These are phyloP conservation scores for Dothideomycetidae sp. DNA, from an alignment of 2,329 filamentous ascomycete species.

Conservation along the genomic window DNA sequence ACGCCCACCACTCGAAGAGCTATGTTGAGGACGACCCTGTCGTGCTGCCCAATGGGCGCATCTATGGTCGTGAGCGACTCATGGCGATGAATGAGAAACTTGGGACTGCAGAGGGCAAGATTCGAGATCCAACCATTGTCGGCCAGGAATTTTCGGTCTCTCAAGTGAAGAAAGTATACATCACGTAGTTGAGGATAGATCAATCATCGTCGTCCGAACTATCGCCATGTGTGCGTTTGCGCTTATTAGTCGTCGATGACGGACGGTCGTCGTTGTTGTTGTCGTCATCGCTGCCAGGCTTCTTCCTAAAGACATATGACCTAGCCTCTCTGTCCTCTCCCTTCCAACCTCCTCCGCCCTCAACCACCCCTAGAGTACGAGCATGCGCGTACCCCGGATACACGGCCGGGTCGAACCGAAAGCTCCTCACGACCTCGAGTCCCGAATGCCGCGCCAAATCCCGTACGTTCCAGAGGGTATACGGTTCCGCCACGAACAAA, in stretches of 20 bases:
- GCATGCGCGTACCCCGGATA: conserved; percentile 67
- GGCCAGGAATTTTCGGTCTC: conserved; percentile 50
- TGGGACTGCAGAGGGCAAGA: conserved; percentile 48
- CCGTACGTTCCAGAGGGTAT: conserved; percentile 86
- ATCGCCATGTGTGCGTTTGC: conserved; percentile 10
- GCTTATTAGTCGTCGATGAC: conserved; percentile 9
- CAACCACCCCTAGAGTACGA: conserved; percentile 49
- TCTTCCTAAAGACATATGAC: conserved; percentile 33
- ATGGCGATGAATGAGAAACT: conserved; percentile 67
- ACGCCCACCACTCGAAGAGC: conserved; percentile 89
- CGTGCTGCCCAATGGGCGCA: conserved; percentile 71
- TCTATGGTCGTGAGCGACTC: conserved; percentile 66
- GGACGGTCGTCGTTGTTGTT: not conserved
- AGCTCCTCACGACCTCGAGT: conserved; percentile 55
- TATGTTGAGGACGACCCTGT: conserved; percentile 79
- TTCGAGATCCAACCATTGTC: conserved; percentile 63
- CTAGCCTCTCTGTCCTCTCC: conserved; percentile 34
- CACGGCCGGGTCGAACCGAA: conserved; percentile 48
- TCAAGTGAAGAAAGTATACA: conserved; percentile 75
- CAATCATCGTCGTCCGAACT: conserved; percentile 14
- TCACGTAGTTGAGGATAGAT: conserved; percentile 41
- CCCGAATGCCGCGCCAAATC: conserved; percentile 71
- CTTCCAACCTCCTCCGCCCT: conserved; percentile 33
- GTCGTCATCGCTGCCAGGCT: conserved; percentile 15
- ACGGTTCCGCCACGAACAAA: conserved; percentile 85